Base-by-base conservation (phyloP, 2,329 filamentous ascomycete genomes). In the Epichloe sylvatica region DNA sequence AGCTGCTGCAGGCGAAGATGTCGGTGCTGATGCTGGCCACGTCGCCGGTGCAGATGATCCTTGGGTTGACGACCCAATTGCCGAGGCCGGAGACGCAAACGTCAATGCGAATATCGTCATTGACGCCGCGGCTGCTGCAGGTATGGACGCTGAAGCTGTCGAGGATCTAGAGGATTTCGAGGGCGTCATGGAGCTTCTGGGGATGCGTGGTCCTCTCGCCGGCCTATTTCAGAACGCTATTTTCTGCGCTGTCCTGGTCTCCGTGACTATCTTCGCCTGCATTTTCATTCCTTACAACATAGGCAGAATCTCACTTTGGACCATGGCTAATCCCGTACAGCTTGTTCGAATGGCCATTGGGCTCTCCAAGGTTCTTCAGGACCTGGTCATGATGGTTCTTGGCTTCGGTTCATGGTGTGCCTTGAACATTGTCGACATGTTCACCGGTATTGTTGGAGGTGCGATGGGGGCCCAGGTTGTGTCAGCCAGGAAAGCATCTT, bases 81-180 rank as follows among this genome's bases (percentile, higher is more conserved):
- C 45, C 33, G 53, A 56, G 12, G 67, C 68, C 13, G 67, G 69
- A 34, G 70, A 62, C 11, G 64, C 62, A 30, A 65, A 62, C 11
- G 61, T 56, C 33, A 56, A 54, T 8, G 62, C 58, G 41, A 57
- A 55, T 1, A 66, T 70, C 50, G 52, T 52, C 5, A 55, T 56
- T 9, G 62, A 57, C n/a, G 60, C 60, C 15, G 56, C 60, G n/a
- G 76, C 75, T 19, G 79, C 77, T 45, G 81, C 78, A 15, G 84
- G 77, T 8, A 70, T 91, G 36, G 87, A 95, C 49, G 76, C 80
- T 49, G 83, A 86, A 56, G 84, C 82, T 9, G 76, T 88, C 40
- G 86, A 90, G 41, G 85, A 96, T 56, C 86, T 86, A 9, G 92
- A 98, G 66, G 92, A 98, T 61, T 80, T 98, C 15, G 92, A 98